Conservation (phyloP, 1,284 basidiomycete species). For the Heliocybe sulcata region DNA sequence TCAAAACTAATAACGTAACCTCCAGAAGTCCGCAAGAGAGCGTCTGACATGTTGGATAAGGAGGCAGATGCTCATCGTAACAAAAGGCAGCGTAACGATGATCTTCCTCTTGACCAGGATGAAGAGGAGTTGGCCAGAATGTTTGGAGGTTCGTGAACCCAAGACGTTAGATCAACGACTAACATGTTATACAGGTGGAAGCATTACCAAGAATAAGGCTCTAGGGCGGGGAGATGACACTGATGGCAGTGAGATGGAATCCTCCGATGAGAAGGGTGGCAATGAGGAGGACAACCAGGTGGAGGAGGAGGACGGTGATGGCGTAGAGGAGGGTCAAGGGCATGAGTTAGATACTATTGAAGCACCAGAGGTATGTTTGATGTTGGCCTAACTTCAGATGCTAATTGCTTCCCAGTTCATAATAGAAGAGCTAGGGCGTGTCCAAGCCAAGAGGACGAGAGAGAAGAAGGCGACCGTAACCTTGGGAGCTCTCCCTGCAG, state of each 20-base stretch:
- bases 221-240: not conserved
- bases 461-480: not conserved
- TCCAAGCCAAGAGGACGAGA: not conserved
- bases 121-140: no score
- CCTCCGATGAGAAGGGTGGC: not conserved
- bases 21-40: no score
- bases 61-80: no score
- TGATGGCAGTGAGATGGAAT: not conserved
- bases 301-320: not conserved
- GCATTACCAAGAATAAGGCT: no score
- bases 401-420: not conserved
- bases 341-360: not conserved
- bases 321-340: not conserved
- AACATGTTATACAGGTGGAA: no score
- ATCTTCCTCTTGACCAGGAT: no score
- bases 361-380: not conserved
- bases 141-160: no score
- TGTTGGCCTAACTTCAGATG: not conserved
- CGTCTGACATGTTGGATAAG: no score
- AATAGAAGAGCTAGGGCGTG: not conserved
- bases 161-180: no score
- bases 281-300: not conserved
- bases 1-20: no score
- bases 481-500: not conserved
- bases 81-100: no score